These are phyloP conservation scores for Vigna unguiculata DNA, from an alignment of 306 rosid genomes.

Conservation along the genomic window DNA sequence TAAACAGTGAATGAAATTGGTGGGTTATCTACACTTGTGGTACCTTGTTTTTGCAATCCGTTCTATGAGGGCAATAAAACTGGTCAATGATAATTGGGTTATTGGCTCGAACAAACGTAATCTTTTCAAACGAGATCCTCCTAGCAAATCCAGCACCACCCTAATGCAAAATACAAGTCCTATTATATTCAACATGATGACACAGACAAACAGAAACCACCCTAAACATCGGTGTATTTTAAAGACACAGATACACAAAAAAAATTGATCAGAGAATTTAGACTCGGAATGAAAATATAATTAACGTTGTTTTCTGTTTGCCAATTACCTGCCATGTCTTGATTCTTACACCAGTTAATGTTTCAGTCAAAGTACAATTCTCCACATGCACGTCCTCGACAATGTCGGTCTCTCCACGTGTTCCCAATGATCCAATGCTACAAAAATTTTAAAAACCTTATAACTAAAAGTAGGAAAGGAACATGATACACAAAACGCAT, in stretches of 20 bases:
- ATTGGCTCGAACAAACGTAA: slow-evolving; percentile 48
- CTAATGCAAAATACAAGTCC: slow-evolving; percentile 32
- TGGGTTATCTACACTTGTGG: neutral
- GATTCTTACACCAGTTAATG: slow-evolving; percentile 69
- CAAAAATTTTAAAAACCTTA: neutral
- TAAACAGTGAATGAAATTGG: neutral
- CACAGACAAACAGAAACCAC: no score
- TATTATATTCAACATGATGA: neutral
- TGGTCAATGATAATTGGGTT: slow-evolving; percentile 65
- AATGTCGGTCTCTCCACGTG: slow-evolving; percentile 46
- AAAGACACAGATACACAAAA: no score
- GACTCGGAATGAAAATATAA: neutral
- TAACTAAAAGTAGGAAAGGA: neutral
- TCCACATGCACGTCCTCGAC: slow-evolving; percentile 63
- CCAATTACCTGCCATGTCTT: slow-evolving; percentile 70
- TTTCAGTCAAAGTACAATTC: slow-evolving; percentile 55
- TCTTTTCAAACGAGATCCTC: slow-evolving; percentile 52
- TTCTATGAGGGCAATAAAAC: slow-evolving; percentile 49
- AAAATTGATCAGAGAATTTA: no score
- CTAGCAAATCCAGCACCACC: slow-evolving; percentile 68
- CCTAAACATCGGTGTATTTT: no score
- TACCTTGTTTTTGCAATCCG: slow-evolving; percentile 50
- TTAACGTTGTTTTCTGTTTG: neutral
- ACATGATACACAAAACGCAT: neutral
- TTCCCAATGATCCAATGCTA: slow-evolving; percentile 76